Evolutionary conservation across 371 early-diverging fungal species (phyloP), one percentile per base, ranked within the genome.

Genomic region (Dichotomocladium elegans): DNA sequence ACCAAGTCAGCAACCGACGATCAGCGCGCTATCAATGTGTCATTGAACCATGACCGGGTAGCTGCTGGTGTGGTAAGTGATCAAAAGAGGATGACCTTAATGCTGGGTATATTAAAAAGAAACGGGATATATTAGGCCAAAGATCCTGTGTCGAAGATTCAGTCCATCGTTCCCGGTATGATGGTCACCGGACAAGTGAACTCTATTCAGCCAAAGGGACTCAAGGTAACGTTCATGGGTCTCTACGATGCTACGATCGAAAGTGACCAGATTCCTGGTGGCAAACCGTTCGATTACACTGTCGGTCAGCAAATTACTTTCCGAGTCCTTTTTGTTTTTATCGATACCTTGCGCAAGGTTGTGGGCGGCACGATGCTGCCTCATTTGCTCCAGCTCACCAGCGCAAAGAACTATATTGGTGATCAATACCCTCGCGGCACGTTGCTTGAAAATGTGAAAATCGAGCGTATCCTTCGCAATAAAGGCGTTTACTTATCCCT

Each of bases 151-250:
- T 77, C 81, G 11, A 80, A 74, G 22, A 74, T 81, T 29, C 73
- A 70, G 26, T 79, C 88, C 10, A 49, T 92, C 28, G 72, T 76
- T 43, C 86, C 91, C 33, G 91, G 91, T 25, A 68, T 77, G 28
- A 57, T 82, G 4, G 72, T 91, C 12, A 66, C 74, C 15, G 80
- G 81, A 31, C 61, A 70, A 12, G 58, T 90, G 27, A 71, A 81
- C 14, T 59, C 60, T 33, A 61, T 83, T 35, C 66, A 77, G 43
- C 56, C 75, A 2, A 76, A 70, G 54, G 93, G 93, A 10, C 41
- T 87, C n/a, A 37, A 64, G 15, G 61, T 83, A 47, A 76, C 80
- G 33, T 76, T 91, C 62, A 80, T 87, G 75, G 90, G 88, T 14
- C 68, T 87, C 31, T 87, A 90, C 28, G 79, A 77, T 12, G 72